Base-by-base conservation (phyloP, 208 protist genomes). In the Trypanosoma platydactyli region DNA sequence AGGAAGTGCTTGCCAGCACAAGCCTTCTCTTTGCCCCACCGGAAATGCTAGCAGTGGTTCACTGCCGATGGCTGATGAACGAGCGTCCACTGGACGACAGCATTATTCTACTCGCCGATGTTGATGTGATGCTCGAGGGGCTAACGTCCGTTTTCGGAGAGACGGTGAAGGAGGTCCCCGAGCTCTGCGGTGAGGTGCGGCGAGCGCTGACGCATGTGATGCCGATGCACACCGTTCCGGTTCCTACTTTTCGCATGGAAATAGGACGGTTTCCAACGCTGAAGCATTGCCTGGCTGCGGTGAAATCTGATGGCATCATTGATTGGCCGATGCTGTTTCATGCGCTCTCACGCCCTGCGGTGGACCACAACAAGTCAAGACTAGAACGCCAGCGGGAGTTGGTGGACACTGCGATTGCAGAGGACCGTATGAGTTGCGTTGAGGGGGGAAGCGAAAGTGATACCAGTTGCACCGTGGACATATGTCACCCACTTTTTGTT, bases 71-170 rank as follows among this genome's bases (percentile, higher is more conserved):
- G 4, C 55, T 83, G 24, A 16, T 75, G 27, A 24, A 49, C 15
- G 65, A 69, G 24, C 51, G 62, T 24, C 11, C 50, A 27, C 66
- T 77, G 1, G 67, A 68, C 46, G 68, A 82, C 56, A 63, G 56
- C 15, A 44, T 83, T 18, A 55, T 83, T 42, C 30, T 69, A 1
- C 12, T 83, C 25, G 61, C 57, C 16, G 78, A 83, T 53, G n/a
- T 79, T 29, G 49, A 64, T 24, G 30, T 62, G 48, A 83, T 83
- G 68, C 35, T 83, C 1, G 15, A 46, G 11, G 63, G 62, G 13
- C 33, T 77, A 3, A 50, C 25, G n/a, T 11, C 16, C 40, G 44
- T 77, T 15, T 77, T 77, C 29, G 38, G 9, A 5, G 24, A 1
- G 24, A 11, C 29, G 5, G 6, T 77, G 22, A 40, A 33, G 9